Base-by-base conservation (phyloP, 2,329 filamentous ascomycete genomes). In the Colletotrichum sp. region DNA sequence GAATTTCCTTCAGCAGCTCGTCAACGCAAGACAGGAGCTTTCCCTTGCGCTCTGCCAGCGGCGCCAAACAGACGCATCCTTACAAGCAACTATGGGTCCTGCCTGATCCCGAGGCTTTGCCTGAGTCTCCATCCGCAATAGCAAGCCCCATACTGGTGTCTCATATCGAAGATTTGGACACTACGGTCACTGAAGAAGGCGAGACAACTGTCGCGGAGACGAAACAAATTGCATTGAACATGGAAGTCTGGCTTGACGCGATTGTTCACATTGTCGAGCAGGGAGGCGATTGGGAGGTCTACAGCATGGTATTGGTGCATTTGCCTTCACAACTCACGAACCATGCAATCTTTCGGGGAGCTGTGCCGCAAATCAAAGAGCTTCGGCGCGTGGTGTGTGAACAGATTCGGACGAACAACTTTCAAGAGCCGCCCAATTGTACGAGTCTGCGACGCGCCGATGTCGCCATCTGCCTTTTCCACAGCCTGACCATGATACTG, bases 291-390 rank as follows among this genome's bases (percentile, higher is more conserved):
- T 99, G 96, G 96, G 96, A 99, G 82, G 88, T 98, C 2, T 98
- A 98, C 87, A 96, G 95, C 84, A 98, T 96, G 82, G 91, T 96
- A 21, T 88, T 99, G 34, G 94, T 95, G 7, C 95, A 98, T 83
- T 87, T 98, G 12, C 95, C 95, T 2, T 94, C 95, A 32, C 96
- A 99, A 80, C 89, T 99, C 26, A 95, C 93, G 83, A 99, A 99
- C 80, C 95, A 97, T 81, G 93, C 95, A 15, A 88, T 99, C 16
- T 98, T 98, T 82, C 90, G 89, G 76, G 92, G 90, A 69, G 92
- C 95, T 7, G 92, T 95, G 49, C 89, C 92, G 4, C 93, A 98
- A 76, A 91, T 99, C 71, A 93, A 94, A 79, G 91, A 93, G 77
- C 87, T 99, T 16, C 92, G 96, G 77, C 92, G 90, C 75, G 88